These are phyloP conservation scores for Ophiocordyceps australis DNA, from an alignment of 2,329 filamentous ascomycete genomes.

Conservation along the genomic window DNA sequence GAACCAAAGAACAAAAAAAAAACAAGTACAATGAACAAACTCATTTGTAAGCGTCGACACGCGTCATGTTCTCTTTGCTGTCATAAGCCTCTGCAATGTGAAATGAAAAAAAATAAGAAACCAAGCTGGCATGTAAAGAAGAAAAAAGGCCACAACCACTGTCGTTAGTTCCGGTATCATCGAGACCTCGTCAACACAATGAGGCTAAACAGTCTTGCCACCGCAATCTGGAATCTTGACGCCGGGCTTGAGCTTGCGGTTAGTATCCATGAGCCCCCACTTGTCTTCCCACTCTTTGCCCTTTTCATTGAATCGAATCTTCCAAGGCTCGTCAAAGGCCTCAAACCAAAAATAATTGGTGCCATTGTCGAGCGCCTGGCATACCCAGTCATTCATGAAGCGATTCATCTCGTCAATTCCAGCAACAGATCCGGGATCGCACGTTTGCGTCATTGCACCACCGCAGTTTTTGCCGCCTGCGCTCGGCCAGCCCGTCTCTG, in stretches of 20 bases:
- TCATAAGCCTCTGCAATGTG: too few relatives aligned
- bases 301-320: constrained; percentile 50
- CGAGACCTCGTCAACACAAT: background rate
- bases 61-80: too few relatives aligned
- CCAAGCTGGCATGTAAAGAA: background rate
- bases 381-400: constrained; percentile 80
- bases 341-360: constrained; percentile 97
- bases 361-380: constrained; percentile 57
- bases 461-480: constrained; percentile 68
- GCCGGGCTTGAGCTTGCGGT: constrained; percentile 68
- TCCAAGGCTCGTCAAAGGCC: constrained; percentile 95
- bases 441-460: constrained; percentile 15
- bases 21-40: too few relatives aligned
- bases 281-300: constrained; percentile 80
- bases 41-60: too few relatives aligned
- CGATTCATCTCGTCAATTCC: constrained; percentile 64
- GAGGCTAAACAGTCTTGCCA: constrained; percentile 40
- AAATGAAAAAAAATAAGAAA: background rate
- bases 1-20: too few relatives aligned
- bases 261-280: constrained; percentile 80
- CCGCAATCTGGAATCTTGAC: constrained; percentile 76
- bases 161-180: background rate
- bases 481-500: constrained; percentile 83
- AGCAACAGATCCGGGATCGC: constrained; percentile 49
- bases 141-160: background rate